phyloP scores from a whole-genome alignment of 1,284 basidiomycete species.

The Pholiota adiposa region DNA sequence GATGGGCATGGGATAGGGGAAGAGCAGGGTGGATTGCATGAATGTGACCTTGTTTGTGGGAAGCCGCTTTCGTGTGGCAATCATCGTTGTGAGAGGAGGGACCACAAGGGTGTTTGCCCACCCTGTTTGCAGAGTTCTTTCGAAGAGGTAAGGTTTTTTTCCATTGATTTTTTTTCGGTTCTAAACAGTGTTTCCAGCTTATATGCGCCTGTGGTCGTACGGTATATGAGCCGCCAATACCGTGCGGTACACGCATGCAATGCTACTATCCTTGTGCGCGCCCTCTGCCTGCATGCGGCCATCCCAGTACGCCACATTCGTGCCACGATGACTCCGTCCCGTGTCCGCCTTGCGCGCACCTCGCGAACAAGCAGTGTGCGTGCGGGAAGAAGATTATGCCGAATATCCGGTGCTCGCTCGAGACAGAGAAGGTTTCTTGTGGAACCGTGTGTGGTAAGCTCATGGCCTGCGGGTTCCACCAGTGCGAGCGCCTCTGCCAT shows the following conservation, averaged over 20 bases:
- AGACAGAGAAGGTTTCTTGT: conserved; percentile 76
- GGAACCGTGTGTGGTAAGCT: conserved; percentile 81
- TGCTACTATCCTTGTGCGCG: conserved; percentile 83
- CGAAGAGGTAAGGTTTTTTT: conserved; percentile 68
- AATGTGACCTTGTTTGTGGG: conserved; percentile 80
- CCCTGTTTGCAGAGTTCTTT: conserved; percentile 87
- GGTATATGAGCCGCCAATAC: conserved; percentile 53
- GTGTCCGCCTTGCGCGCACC: conserved; percentile 85
- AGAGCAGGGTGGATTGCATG: conserved; percentile 70
- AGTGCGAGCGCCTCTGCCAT: conserved; percentile 82
- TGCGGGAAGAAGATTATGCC: conserved; percentile 83
- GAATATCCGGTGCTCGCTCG: conserved; percentile 80
- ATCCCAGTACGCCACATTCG: conserved; percentile 73
- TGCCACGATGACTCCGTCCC: conserved; percentile 66
- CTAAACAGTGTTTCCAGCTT: conserved; percentile 46
- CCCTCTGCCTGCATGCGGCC: conserved; percentile 77
- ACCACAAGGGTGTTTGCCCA: conserved; percentile 83
- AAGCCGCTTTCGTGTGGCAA: conserved; percentile 76
- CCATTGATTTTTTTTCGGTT: not conserved
- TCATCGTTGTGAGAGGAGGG: conserved; percentile 75
- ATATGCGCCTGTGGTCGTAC: conserved; percentile 78
- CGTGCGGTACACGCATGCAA: conserved; percentile 78
- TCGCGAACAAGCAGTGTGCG: conserved; percentile 80
- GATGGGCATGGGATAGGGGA: conserved; percentile 43
- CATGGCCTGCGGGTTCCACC: conserved; percentile 84